phyloP scores from a whole-genome alignment of 768 basidiomycete species.

The Auricularia cornea region DNA sequence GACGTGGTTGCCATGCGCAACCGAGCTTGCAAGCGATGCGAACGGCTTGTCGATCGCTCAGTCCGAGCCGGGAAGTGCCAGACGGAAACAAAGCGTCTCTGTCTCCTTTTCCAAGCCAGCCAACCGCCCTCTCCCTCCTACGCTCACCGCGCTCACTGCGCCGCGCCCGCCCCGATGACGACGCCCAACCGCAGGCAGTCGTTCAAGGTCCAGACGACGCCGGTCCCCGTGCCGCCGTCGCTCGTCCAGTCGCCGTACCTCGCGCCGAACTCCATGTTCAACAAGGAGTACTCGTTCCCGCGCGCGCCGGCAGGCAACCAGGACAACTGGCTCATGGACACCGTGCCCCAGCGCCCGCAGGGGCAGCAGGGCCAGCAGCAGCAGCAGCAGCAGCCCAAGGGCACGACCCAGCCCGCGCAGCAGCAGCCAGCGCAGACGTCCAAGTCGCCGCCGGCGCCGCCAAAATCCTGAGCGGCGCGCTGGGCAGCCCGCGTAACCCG shows the following conservation, averaged over 20 bases:
- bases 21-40: neutral
- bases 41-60: neutral
- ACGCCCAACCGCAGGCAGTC: neutral
- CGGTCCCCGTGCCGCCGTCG: constrained; percentile 2
- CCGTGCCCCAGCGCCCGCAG: neutral
- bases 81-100: neutral
- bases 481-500: no score
- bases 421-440: neutral
- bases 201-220: neutral
- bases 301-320: neutral
- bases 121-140: neutral
- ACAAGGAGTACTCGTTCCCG: neutral
- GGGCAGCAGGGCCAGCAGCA: neutral
- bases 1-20: neutral
- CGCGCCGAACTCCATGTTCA: neutral
- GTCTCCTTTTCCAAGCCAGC: neutral
- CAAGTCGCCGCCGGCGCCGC: neutral
- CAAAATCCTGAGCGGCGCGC: neutral
- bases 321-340: neutral
- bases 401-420: neutral
- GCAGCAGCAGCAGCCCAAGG: neutral
- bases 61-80: no score
- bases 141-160: neutral
- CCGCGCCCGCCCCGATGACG: neutral
- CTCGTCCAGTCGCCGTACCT: constrained; percentile 4